Percentiles rank a stretch among this genome's conserved stretches.
phyloP scores from a whole-genome alignment of 2,329 filamentous ascomycete genomes.

The Botrytis byssoidea region DNA sequence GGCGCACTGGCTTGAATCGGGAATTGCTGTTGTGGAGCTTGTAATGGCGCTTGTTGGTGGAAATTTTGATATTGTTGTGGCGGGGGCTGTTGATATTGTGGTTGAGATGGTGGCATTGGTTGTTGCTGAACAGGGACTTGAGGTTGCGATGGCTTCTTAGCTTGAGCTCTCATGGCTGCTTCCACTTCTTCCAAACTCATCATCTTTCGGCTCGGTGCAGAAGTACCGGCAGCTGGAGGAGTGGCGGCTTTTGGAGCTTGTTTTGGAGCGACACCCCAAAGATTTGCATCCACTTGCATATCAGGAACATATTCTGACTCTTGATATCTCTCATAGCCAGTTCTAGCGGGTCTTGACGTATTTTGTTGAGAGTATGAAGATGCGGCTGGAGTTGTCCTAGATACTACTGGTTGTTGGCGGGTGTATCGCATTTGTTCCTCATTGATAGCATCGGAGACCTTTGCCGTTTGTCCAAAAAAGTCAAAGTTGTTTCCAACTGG shows the following conservation, averaged over 20 bases:
- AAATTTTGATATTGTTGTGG: slow-evolving; percentile 33
- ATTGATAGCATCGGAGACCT: slow-evolving; percentile 80
- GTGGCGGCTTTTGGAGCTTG: slow-evolving; percentile 27
- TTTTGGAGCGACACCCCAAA: slow-evolving; percentile 79
- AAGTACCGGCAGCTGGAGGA: slow-evolving; percentile 35
- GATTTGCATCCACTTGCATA: slow-evolving; percentile 85
- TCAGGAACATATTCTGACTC: slow-evolving; percentile 83
- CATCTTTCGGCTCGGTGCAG: slow-evolving; percentile 63
- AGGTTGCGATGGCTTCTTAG: slow-evolving; percentile 49
- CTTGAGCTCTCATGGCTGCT: slow-evolving; percentile 78
- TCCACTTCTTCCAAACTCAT: slow-evolving; percentile 98
- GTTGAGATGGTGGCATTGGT: slow-evolving; percentile 25
- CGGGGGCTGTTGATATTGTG: slow-evolving; percentile 27
- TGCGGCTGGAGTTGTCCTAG: slow-evolving; percentile 46
- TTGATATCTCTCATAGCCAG: slow-evolving; percentile 89
- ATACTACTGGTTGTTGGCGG: slow-evolving; percentile 64
- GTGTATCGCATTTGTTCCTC: slow-evolving; percentile 87
- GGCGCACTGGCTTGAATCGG: slow-evolving; percentile 31
- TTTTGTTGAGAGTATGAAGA: slow-evolving; percentile 42
- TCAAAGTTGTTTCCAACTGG: slow-evolving; percentile 89
- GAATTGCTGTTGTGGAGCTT: slow-evolving; percentile 35
- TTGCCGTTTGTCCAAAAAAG: slow-evolving; percentile 90
- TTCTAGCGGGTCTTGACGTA: slow-evolving; percentile 62
- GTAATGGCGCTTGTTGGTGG: slow-evolving; percentile 28
- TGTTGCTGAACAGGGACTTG: slow-evolving; percentile 31